Base-by-base conservation (phyloP, 2,329 filamentous ascomycete genomes). In the Sporothrix pallida region DNA sequence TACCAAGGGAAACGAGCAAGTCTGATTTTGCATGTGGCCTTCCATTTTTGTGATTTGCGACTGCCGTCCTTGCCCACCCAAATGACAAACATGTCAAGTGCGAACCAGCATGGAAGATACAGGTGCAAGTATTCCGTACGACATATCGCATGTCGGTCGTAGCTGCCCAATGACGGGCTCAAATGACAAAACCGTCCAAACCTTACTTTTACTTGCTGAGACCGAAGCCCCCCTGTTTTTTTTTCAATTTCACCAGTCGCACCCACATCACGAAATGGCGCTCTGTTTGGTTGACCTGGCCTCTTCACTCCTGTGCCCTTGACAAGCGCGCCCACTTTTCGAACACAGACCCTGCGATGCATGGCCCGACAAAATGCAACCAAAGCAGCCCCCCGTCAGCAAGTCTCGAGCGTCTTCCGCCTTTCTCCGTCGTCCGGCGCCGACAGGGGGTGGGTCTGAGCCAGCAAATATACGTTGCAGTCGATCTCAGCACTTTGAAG, bases 341-440 rank as follows among this genome's bases (percentile, higher is more conserved):
- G 52, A 44, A 23, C n/a, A 70, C 52, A 70, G 26, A 60, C 68
- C 50, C n/a, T 60, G 68, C 37, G 37, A 70, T 70, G 52, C 68
- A 58, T 48, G n/a, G 31, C 52, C 65, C 65, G 46, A 52, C 46
- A 15, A 68, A 68, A 52, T 68, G 65, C 65, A 52, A 56, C 67
- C 67, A 56, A 37, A 52, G 26, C 65, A 69, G 65, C 65, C 46
- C 50, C 48, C 67, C 50, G 31, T 44, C 67, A 70, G 67, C 67
- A 70, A 12, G 1, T 10, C 67, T 56, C 5, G 12, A 70, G 10
- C 17, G 7, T n/a, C 50, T 56, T 70, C 67, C 67, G 67, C 50
- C 48, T 54, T 70, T 70, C 67, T 56, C 48, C 67, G 67, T 54
- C 17, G 44, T 20, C 50, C 67, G 48, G 48, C 67, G 48, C 67